phyloP scores from a whole-genome alignment of 2,329 filamentous ascomycete genomes.

The Botrytis pseudocinerea region DNA sequence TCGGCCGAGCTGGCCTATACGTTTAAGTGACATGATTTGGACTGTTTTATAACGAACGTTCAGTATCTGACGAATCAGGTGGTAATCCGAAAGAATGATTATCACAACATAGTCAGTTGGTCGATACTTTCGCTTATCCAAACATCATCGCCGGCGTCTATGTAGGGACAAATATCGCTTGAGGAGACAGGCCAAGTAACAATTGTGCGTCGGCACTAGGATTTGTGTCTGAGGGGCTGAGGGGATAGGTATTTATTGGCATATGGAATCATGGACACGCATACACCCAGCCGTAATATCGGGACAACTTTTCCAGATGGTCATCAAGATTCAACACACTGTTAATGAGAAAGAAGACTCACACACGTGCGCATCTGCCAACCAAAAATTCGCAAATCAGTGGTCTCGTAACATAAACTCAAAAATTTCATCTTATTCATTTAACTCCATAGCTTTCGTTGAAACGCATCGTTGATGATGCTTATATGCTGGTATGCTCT shows the following conservation, averaged over 20 bases:
- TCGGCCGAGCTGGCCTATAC: too few species aligned
- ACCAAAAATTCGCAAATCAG: not conserved
- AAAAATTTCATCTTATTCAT: constrained; percentile 8
- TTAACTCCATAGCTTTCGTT: constrained; percentile 1
- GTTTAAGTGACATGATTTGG: too few species aligned
- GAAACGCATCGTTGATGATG: not conserved
- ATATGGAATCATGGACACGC: not conserved
- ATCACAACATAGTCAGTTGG: not conserved
- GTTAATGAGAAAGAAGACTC: not conserved
- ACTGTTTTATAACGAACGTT: not conserved
- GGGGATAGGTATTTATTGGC: not conserved
- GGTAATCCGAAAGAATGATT: not conserved
- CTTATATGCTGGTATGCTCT: not conserved
- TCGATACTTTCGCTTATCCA: not conserved
- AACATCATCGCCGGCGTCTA: not conserved
- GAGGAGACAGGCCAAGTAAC: not conserved
- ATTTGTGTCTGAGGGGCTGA: not conserved
- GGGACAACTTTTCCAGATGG: not conserved
- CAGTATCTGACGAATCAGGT: not conserved
- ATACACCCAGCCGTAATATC: not conserved
- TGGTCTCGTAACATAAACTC: not conserved
- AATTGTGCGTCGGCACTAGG: not conserved
- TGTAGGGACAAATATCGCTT: not conserved
- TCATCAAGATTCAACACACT: not conserved
- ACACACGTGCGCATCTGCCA: not conserved